Conservation (phyloP, 1,139 yeast species). For the Hansenula sp. region DNA sequence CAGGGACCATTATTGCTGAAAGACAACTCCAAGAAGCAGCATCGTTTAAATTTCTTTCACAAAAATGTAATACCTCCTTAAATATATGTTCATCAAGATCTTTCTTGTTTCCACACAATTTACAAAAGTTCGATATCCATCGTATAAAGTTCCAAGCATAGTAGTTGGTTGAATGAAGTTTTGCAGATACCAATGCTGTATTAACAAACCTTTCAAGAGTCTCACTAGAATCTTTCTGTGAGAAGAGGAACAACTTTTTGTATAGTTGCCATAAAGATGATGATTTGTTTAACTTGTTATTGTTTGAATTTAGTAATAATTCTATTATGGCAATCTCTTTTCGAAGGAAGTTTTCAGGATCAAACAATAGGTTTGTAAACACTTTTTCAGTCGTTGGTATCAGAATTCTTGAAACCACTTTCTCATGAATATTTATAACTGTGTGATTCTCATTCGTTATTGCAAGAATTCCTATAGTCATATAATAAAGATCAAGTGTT, state of each 20-base stretch:
- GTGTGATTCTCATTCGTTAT: conserved; percentile 37
- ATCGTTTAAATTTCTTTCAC: too few relatives aligned
- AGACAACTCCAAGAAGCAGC: too few relatives aligned
- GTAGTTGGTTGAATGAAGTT: conserved; percentile 37
- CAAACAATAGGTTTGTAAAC: conserved; percentile 10
- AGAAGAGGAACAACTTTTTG: conserved; percentile 24
- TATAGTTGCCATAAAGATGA: conserved; percentile 36
- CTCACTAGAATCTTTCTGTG: neutral
- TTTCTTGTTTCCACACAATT: neutral
- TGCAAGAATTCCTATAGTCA: conserved; percentile 33
- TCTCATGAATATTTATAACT: conserved; percentile 26
- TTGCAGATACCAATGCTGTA: conserved; percentile 23
- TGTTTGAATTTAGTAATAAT: conserved; percentile 30
- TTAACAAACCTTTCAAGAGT: conserved; percentile 1
- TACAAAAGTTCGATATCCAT: conserved; percentile 9
- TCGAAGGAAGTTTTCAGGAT: conserved; percentile 11
- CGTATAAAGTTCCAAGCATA: conserved; percentile 38
- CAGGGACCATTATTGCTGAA: too few relatives aligned
- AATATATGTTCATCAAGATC: too few relatives aligned
- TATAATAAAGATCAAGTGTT: conserved; percentile 9
- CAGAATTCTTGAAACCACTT: conserved; percentile 10
- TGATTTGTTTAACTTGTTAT: conserved; percentile 38
- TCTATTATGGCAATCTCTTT: conserved; percentile 25
- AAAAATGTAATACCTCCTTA: too few relatives aligned
- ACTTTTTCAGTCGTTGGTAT: neutral